Base-by-base conservation (phyloP, 1,284 basidiomycete genomes). In the Heterobasidion annosum region DNA sequence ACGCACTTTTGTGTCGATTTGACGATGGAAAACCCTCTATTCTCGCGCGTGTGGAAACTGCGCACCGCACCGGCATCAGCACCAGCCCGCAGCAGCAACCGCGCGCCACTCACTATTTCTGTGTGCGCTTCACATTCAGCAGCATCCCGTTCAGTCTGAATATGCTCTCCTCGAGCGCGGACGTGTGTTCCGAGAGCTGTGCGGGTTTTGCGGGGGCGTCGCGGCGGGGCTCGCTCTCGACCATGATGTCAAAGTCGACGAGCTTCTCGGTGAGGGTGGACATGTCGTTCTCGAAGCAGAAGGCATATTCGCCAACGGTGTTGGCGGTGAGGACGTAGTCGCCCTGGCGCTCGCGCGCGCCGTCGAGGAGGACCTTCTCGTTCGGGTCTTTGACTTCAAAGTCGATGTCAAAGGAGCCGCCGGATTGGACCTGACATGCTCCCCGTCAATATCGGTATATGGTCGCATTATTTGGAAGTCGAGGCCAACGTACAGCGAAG, bases 211-310 rank as follows among this genome's bases (percentile, higher is more conserved):
- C 85, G 8, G 88, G 84, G 3, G 88, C 78, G 64, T 91, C 86
- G 53, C 91, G 77, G 51, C 94, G 75, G 1, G 94, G 94, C 68
- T 98, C 94, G 58, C 88, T 93, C 75, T 97, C 93, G 57, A 97
- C 91, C 91, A 96, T 93, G 70, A 96, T 95, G 69, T 97, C 94
- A 68, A 98, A 96, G 72, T 98, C 95, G 61, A 98, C 78, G 54
- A 97, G 79, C 71, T 98, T 97, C 73, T 93, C 74, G 18, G 88
- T 88, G 61, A 94, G 78, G 3, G 89, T 91, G 8, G 87, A 91
- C 82, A 93, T 91, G 73, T 96, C 92, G 71, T 99, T 99, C 67
- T 94, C 90, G 68, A 99, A 98, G 75, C 97, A 99, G 75, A 99
- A 99, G 2, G 93, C 76, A 72, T 98, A 98, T 78, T 99, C 97